A percentile compares a stretch with the other conserved stretches of the same genome.
Conservation (phyloP, 352 stramenopile species). For the Phytophthora idaei region DNA sequence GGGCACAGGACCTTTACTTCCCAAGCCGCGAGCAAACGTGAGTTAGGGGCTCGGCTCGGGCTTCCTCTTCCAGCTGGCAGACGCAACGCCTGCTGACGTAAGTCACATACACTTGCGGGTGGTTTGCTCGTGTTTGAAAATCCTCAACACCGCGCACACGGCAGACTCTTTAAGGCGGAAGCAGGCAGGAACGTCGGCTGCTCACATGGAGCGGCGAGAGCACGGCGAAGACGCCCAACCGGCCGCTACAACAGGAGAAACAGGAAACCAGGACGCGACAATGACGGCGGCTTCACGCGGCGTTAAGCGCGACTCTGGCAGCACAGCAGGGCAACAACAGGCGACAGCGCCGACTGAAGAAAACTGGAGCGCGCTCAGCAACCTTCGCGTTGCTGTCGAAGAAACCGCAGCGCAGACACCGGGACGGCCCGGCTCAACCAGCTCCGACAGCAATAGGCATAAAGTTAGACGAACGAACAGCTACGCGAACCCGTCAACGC, state of each 20-base stretch:
- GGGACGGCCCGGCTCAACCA: constrained; percentile 4
- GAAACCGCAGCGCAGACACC: constrained; percentile 11
- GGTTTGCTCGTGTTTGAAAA: constrained; percentile 31
- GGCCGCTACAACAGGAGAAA: constrained; percentile 10
- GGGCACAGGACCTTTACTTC: constrained; percentile 20
- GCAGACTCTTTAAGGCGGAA: constrained; percentile 1
- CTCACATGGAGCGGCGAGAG: constrained; percentile 23
- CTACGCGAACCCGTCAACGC: constrained; percentile 21
- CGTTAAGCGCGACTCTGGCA: constrained; percentile 14
- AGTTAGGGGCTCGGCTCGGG: constrained; percentile 13
- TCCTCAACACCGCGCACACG: constrained; percentile 11
- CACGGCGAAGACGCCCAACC: not conserved
- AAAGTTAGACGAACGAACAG: constrained; percentile 32
- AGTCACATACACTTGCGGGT: constrained; percentile 27
- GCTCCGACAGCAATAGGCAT: constrained; percentile 25
- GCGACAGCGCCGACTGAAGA: constrained; percentile 27
- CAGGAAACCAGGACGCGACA: constrained; percentile 5
- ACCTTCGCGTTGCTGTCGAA: constrained; percentile 37
- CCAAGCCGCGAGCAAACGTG: constrained; percentile 2
- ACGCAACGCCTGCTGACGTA: constrained; percentile 22
- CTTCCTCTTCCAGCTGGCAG: constrained; percentile 28
- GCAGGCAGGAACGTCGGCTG: not conserved
- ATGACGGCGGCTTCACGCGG: not conserved
- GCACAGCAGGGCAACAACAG: constrained; percentile 1
- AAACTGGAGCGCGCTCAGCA: constrained; percentile 48